These are phyloP conservation scores for Allomyces arbusculus DNA, from an alignment of 192 early-diverging fungal species.

Conservation along the genomic window DNA sequence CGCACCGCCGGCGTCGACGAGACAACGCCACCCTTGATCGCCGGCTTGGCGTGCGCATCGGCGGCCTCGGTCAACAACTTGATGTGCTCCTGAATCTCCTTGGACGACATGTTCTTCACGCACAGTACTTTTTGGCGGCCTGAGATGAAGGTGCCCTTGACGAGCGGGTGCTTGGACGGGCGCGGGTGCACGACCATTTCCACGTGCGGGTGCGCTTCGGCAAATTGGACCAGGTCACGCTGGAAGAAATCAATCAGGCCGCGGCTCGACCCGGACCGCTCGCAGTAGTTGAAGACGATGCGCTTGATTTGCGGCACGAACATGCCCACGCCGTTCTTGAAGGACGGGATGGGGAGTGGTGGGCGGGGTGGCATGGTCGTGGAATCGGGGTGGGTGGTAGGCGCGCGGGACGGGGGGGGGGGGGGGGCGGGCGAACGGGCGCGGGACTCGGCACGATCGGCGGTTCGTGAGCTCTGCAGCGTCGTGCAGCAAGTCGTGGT, in stretches of 20 bases:
- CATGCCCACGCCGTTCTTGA: slow-evolving; percentile 45
- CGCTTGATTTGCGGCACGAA: slow-evolving; percentile 58
- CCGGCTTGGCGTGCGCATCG: slow-evolving; percentile 31
- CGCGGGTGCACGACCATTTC: slow-evolving; percentile 53
- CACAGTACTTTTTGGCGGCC: slow-evolving; percentile 37
- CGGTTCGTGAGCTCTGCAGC: too few species aligned
- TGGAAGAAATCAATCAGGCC: slow-evolving; percentile 56
- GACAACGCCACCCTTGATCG: slow-evolving; percentile 47
- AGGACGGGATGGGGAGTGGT: background rate
- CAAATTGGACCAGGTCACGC: slow-evolving; percentile 32
- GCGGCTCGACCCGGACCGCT: slow-evolving; percentile 54
- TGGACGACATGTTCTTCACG: slow-evolving; percentile 32
- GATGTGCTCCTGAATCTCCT: slow-evolving; percentile 40
- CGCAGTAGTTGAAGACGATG: slow-evolving; percentile 64
- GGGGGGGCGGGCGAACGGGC: too few species aligned
- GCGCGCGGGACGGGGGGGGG: too few species aligned
- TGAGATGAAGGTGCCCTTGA: slow-evolving; percentile 34
- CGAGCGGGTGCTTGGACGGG: slow-evolving; percentile 49
- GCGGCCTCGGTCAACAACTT: slow-evolving; percentile 40
- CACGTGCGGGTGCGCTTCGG: slow-evolving; percentile 53
- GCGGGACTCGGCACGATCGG: too few species aligned
- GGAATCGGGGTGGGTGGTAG: too few species aligned
- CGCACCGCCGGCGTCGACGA: slow-evolving; percentile 59
- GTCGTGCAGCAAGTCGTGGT: too few species aligned
- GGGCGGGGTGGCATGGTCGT: too few species aligned